These are phyloP conservation scores for Globisporangium solare DNA, from an alignment of 352 stramenopile species.

Conservation along the genomic window DNA sequence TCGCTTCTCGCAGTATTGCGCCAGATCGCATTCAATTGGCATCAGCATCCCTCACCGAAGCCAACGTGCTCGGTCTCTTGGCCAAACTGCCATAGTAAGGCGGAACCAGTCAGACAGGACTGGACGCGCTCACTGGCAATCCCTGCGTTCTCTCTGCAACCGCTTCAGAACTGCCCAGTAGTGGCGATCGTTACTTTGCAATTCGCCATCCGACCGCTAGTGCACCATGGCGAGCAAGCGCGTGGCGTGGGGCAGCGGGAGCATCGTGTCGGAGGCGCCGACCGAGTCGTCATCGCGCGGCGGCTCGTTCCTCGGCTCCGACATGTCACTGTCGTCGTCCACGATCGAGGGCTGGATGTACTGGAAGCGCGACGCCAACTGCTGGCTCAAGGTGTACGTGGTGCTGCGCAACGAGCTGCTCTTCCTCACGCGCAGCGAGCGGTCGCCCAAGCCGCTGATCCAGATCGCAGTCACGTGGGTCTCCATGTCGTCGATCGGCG, in stretches of 20 bases:
- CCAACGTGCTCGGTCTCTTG: too few species aligned
- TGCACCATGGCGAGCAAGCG: slow-evolving; percentile 22
- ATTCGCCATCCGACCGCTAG: slow-evolving; percentile 5
- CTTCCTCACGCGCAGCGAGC: slow-evolving; percentile 53
- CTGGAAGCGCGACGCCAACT: slow-evolving; percentile 56
- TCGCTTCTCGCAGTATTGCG: not conserved
- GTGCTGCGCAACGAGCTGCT: slow-evolving; percentile 64
- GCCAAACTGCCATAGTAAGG: too few species aligned
- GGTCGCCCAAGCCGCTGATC: slow-evolving; percentile 36
- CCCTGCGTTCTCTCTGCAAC: not conserved
- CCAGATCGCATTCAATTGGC: too few species aligned
- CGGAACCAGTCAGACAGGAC: not conserved
- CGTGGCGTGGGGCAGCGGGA: slow-evolving; percentile 18
- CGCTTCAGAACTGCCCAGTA: slow-evolving; percentile 6
- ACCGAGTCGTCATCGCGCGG: slow-evolving; percentile 27
- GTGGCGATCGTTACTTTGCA: slow-evolving; percentile 5
- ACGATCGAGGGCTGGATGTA: slow-evolving; percentile 69
- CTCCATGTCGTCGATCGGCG: slow-evolving; percentile 37
- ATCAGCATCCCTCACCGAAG: too few species aligned
- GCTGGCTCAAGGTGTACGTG: slow-evolving; percentile 76
- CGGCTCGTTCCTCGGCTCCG: slow-evolving; percentile 27
- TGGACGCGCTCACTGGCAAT: not conserved
- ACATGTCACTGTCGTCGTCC: slow-evolving; percentile 11
- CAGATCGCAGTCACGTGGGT: slow-evolving; percentile 63
- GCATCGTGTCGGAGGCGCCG: slow-evolving; percentile 38